Conservation (phyloP, 23 red algal species). For the Gracilaria gracilis region DNA sequence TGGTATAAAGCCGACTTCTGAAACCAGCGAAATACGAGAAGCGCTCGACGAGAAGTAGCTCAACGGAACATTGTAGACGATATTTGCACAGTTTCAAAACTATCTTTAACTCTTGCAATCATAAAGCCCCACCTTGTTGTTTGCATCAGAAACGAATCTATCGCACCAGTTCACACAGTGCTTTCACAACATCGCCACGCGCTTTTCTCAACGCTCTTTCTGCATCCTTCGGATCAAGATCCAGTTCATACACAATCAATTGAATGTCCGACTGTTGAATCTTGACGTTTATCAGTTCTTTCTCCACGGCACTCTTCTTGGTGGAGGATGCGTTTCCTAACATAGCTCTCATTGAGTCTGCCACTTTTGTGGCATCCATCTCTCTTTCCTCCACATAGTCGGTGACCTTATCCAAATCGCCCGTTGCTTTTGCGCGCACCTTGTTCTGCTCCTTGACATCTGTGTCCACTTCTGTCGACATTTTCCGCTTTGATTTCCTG, state of each 20-base stretch:
- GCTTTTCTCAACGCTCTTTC: slow-evolving; percentile 44
- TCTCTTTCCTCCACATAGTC: slow-evolving; percentile 62
- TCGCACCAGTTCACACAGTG: slow-evolving; percentile 40
- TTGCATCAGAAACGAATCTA: background rate
- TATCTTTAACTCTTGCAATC: background rate
- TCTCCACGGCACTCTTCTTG: background rate
- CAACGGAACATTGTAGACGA: background rate
- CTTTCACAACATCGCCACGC: slow-evolving; percentile 48
- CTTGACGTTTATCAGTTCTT: slow-evolving; percentile 50
- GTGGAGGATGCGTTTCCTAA: slow-evolving; percentile 38
- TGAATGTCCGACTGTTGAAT: slow-evolving; percentile 56
- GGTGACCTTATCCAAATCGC: slow-evolving; percentile 59
- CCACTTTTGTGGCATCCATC: slow-evolving; percentile 57
- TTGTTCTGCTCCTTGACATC: slow-evolving; percentile 52
- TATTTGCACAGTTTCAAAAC: background rate
- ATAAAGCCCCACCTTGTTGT: background rate
- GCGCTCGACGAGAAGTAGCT: slow-evolving; percentile 13
- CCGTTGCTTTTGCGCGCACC: slow-evolving; percentile 48
- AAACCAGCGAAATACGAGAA: slow-evolving; percentile 19
- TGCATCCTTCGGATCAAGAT: slow-evolving; percentile 41
- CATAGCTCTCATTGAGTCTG: slow-evolving; percentile 60
- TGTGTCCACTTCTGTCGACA: slow-evolving; percentile 38
- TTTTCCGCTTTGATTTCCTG: background rate
- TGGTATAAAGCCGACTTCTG: slow-evolving; percentile 42
- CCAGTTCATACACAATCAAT: slow-evolving; percentile 57